Evolutionary conservation across 2,329 filamentous ascomycete species (phyloP).

Genomic region (Pseudocercospora cruenta): DNA sequence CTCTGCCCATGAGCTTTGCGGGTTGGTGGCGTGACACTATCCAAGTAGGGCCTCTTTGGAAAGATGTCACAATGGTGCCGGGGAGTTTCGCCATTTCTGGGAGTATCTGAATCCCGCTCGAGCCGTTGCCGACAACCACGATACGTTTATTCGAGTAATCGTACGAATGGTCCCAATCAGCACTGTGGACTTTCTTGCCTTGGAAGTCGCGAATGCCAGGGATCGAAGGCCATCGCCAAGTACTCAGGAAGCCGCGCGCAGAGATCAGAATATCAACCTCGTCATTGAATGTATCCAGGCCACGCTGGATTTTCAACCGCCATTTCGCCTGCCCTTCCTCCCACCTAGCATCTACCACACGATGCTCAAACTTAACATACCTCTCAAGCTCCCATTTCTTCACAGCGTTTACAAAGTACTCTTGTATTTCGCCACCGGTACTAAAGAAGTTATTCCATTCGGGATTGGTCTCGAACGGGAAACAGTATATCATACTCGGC

Average conservation of each 20-base stretch:
- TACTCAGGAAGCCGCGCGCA: conserved; percentile 30
- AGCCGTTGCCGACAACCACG: conserved; percentile 41
- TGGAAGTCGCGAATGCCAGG: conserved; percentile 41
- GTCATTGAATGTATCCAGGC: conserved; percentile 34
- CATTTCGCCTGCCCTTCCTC: conserved; percentile 43
- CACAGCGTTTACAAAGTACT: conserved; percentile 46
- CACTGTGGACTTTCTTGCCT: conserved; percentile 42
- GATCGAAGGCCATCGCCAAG: conserved; percentile 43
- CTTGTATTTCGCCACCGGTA: conserved; percentile 45
- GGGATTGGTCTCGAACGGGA: conserved; percentile 42
- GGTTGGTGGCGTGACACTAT: conserved; percentile 34
- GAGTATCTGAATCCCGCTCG: conserved; percentile 46
- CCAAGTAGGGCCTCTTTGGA: conserved; percentile 46
- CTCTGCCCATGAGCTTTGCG: conserved; percentile 25
- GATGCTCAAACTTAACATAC: conserved; percentile 44
- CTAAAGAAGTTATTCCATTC: conserved; percentile 43
- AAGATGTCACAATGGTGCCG: conserved; percentile 37
- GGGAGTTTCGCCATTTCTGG: conserved; percentile 42
- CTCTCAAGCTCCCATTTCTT: conserved; percentile 46
- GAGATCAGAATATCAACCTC: conserved; percentile 44
- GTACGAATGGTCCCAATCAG: conserved; percentile 37
- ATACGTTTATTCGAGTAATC: conserved; percentile 38
- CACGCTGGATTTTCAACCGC: conserved; percentile 41
- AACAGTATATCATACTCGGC: conserved; percentile 36
- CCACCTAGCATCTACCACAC: conserved; percentile 46